Conservation (phyloP, 495 filamentous ascomycete species). For the Aspergillus coremiiformis region DNA sequence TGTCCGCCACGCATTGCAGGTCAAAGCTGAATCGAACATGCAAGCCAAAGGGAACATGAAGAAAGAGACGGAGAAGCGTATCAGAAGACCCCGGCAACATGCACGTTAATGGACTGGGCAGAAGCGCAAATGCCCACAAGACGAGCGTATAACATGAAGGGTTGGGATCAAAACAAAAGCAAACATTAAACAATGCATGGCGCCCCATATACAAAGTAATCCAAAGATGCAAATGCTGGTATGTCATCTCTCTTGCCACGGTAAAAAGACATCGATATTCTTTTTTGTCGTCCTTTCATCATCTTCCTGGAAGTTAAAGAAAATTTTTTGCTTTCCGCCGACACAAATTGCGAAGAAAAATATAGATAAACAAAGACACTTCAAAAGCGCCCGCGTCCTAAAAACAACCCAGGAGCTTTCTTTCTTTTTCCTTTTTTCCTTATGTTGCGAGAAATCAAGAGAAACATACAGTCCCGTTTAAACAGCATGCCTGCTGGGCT, state of each 20-base stretch:
- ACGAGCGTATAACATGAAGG: background rate
- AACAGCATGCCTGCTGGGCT: slow-evolving; percentile 39
- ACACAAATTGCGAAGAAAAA: slow-evolving; percentile 16
- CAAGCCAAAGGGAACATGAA: slow-evolving; percentile 2
- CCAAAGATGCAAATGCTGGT: slow-evolving; percentile 41
- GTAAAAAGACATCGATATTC: slow-evolving; percentile 28
- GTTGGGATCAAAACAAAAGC: slow-evolving; percentile 7
- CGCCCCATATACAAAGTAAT: slow-evolving; percentile 36
- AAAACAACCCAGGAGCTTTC: slow-evolving; percentile 18
- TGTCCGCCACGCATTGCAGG: slow-evolving; percentile 3
- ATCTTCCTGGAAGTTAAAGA: slow-evolving; percentile 14
- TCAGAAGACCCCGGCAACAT: background rate
- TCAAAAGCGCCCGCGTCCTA: slow-evolving; percentile 35
- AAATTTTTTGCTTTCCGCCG: slow-evolving; percentile 16
- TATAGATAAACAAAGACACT: slow-evolving; percentile 26
- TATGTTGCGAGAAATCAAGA: slow-evolving; percentile 17
- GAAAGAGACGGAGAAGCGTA: background rate
- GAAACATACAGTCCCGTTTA: slow-evolving; percentile 27
- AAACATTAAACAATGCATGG: slow-evolving; percentile 36
- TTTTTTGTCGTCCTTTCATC: slow-evolving; percentile 23
- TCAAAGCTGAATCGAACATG: slow-evolving; percentile 4
- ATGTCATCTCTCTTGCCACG: slow-evolving; percentile 37
- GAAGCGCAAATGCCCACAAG: background rate
- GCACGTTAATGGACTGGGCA: background rate
- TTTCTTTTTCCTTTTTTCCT: slow-evolving; percentile 17